Conservation (phyloP, 2,329 filamentous ascomycete genomes). For the Scedosporium minutisporum region DNA sequence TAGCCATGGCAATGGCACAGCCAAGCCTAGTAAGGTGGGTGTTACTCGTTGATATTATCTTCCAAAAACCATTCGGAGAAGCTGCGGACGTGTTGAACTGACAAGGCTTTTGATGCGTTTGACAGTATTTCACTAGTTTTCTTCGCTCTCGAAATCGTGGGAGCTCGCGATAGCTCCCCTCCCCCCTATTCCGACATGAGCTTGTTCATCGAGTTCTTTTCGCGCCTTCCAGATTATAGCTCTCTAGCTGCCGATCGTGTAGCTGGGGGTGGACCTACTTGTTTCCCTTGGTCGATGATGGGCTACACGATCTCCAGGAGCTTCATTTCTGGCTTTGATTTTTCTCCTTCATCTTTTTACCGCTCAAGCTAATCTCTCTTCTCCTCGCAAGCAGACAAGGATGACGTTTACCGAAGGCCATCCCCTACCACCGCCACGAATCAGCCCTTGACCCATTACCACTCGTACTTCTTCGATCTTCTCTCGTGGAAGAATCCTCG, state of each 20-base stretch:
- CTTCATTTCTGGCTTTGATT: background rate
- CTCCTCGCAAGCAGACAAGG: conserved; percentile 11
- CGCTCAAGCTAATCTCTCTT: conserved; percentile 19
- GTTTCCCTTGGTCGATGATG: background rate
- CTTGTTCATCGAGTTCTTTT: no score
- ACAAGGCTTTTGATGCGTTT: background rate
- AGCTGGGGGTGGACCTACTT: background rate
- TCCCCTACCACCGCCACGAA: background rate
- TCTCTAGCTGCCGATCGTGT: background rate
- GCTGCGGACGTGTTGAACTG: background rate
- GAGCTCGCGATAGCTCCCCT: background rate
- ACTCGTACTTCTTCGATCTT: conserved; percentile 61
- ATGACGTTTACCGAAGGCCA: conserved; percentile 36
- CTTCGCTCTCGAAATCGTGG: background rate
- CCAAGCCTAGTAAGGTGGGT: background rate
- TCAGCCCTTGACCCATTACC: conserved; percentile 58
- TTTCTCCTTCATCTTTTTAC: background rate
- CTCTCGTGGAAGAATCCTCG: conserved; percentile 61
- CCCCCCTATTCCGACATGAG: background rate
- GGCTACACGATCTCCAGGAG: background rate
- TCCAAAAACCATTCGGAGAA: background rate
- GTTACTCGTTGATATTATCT: background rate
- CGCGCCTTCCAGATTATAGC: background rate
- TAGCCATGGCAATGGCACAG: background rate
- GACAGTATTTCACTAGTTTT: background rate